These are phyloP conservation scores for Cucumis hystrix DNA, from an alignment of 306 rosid species.

Conservation along the genomic window DNA sequence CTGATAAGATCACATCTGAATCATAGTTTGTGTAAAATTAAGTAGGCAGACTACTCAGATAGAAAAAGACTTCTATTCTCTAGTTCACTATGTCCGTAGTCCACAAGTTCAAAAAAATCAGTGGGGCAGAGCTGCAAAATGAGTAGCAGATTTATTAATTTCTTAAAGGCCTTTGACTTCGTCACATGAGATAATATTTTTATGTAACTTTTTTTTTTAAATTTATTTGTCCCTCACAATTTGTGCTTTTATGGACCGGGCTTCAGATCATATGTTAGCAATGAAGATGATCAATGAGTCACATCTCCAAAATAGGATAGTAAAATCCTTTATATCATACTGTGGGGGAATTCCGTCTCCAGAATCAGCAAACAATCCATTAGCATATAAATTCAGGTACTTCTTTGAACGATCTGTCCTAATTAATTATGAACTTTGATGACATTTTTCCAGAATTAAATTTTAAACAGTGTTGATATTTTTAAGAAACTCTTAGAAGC, in stretches of 20 bases:
- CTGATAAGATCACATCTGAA: neutral
- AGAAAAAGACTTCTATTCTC: neutral
- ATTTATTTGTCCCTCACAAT: neutral
- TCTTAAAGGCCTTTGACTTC: neutral
- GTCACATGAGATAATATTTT: neutral
- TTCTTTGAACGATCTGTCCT: neutral
- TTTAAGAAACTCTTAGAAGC: neutral
- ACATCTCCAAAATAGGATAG: slow-evolving; percentile 46
- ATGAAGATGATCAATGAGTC: slow-evolving; percentile 88
- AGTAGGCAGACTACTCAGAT: neutral
- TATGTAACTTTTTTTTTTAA: neutral
- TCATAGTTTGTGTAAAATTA: neutral
- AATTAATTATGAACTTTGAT: neutral
- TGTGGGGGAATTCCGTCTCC: slow-evolving; percentile 97
- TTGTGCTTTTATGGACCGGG: neutral
- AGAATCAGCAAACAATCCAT: slow-evolving; percentile 87
- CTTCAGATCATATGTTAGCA: slow-evolving; percentile 94
- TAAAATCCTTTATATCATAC: slow-evolving; percentile 72
- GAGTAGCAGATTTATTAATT: neutral
- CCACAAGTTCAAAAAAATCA: neutral
- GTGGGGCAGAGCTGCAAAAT: neutral
- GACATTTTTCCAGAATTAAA: neutral
- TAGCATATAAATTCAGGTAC: slow-evolving; percentile 95
- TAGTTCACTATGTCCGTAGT: neutral
- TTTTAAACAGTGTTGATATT: neutral